Evolutionary conservation across 2,329 filamentous ascomycete genomes (phyloP).

Genomic region (Ophiostoma piceae): DNA sequence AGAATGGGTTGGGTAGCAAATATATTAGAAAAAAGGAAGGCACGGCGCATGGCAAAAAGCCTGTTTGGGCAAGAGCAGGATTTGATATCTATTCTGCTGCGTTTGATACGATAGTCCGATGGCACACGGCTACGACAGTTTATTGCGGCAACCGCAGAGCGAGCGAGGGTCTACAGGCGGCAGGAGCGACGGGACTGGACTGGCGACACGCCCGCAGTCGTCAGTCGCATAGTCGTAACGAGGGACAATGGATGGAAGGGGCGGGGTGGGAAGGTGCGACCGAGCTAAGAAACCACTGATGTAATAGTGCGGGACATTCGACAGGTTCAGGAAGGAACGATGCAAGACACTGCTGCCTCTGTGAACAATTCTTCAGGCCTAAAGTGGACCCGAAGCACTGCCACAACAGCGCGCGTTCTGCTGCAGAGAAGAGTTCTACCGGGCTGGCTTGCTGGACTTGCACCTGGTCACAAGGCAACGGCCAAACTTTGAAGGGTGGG

Average conservation of each 20-base stretch:
- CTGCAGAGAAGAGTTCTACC: constrained; percentile 1
- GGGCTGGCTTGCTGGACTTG: neutral
- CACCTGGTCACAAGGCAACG: constrained; percentile 9
- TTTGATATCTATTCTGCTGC: constrained; percentile 13
- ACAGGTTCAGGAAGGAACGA: neutral
- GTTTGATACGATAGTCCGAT: neutral
- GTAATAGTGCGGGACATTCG: constrained; percentile 12
- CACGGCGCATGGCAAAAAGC: constrained; percentile 22
- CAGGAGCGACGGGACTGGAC: constrained; percentile 9
- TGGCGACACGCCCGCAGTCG: neutral
- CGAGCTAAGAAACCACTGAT: neutral
- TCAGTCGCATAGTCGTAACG: too few species aligned
- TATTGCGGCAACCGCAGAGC: constrained; percentile 1
- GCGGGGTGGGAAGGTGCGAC: constrained; percentile 14
- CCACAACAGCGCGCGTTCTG: constrained; percentile 13
- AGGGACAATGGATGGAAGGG: neutral
- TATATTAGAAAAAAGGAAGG: constrained; percentile 5
- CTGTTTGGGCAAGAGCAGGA: constrained; percentile 18
- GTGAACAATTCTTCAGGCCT: neutral
- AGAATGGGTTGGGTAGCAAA: constrained; percentile 13
- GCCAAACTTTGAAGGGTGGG: constrained; percentile 1
- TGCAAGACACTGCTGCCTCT: neutral
- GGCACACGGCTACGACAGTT: neutral
- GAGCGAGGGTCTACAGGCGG: constrained; percentile 10
- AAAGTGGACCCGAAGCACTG: constrained; percentile 8